A percentile compares a stretch with the other conserved stretches of the same genome.
Conservation (phyloP, 805 yeast species). For the Wickerhamomyces xylosicus region DNA sequence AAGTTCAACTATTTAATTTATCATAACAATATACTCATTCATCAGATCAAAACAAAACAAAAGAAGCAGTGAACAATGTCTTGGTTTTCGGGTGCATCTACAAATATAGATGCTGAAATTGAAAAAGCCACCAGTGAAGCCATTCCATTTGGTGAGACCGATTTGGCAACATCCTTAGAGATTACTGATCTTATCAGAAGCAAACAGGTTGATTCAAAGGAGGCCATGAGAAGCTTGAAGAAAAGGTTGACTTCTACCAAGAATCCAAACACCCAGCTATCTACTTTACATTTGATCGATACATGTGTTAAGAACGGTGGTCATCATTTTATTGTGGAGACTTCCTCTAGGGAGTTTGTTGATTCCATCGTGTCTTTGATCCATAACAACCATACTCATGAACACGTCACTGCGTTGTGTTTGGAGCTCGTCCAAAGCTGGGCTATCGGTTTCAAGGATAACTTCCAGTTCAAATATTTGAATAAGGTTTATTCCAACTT, state of each 20-base stretch:
- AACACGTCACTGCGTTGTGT: constrained; percentile 48
- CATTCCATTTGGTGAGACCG: constrained; percentile 88
- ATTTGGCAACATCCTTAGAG: constrained; percentile 65
- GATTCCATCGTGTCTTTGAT: constrained; percentile 53
- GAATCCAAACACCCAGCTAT: constrained; percentile 74
- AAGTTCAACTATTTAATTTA: no score
- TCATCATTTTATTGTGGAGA: constrained; percentile 65
- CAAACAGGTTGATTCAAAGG: constrained; percentile 67
- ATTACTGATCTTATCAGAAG: constrained; percentile 81
- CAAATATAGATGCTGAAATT: constrained; percentile 42
- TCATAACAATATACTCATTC: no score
- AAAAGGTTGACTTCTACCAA: constrained; percentile 51
- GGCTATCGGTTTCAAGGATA: constrained; percentile 63
- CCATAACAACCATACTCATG: constrained; percentile 28
- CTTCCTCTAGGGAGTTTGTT: constrained; percentile 77
- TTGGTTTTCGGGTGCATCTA: constrained; percentile 14
- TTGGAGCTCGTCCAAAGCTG: constrained; percentile 65
- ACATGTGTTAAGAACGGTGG: constrained; percentile 93
- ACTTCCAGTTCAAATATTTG: constrained; percentile 56
- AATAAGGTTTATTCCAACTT: constrained; percentile 50
- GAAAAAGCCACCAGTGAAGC: constrained; percentile 76
- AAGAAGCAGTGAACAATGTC: constrained; percentile 17
- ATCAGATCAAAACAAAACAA: no score
- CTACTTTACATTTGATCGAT: constrained; percentile 71
- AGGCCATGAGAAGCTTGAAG: constrained; percentile 78